phyloP scores from a whole-genome alignment of 2,329 filamentous ascomycete genomes.

The Talaromyces sp. region DNA sequence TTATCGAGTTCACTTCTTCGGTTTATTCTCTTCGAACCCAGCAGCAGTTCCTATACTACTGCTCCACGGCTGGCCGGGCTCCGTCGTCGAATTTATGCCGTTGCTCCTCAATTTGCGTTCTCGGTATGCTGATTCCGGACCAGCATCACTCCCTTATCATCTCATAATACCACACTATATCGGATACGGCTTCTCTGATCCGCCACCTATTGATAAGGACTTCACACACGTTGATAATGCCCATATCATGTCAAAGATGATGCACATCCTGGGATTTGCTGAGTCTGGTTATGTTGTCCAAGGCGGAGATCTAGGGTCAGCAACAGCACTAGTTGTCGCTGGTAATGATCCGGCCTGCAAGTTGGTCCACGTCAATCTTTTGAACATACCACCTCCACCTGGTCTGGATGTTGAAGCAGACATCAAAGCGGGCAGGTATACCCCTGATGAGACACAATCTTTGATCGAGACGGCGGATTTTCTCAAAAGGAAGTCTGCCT shows the following conservation, averaged over 20 bases:
- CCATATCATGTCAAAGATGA: not conserved
- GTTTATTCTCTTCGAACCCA: not conserved
- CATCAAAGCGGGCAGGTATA: no score
- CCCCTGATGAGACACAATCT: no score
- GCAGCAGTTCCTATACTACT: no score
- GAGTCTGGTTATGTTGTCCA: not conserved
- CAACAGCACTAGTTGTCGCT: no score
- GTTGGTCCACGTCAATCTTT: no score
- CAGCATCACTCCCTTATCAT: not conserved
- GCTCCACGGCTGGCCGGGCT: not conserved
- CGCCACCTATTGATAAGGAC: not conserved
- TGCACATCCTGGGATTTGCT: not conserved
- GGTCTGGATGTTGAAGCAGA: no score
- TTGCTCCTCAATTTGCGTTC: not conserved
- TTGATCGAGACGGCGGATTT: no score
- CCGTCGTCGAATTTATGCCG: not conserved
- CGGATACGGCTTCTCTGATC: not conserved
- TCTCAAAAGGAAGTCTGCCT: no score
- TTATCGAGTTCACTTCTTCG: not conserved
- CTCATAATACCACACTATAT: not conserved
- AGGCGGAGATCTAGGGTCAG: not conserved
- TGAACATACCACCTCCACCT: no score
- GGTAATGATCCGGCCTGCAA: no score
- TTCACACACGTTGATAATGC: not conserved
- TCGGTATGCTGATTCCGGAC: not conserved